phyloP scores from a whole-genome alignment of 225 moss, liverwort and hornwort genomes.

The Anthoceros angustus region DNA sequence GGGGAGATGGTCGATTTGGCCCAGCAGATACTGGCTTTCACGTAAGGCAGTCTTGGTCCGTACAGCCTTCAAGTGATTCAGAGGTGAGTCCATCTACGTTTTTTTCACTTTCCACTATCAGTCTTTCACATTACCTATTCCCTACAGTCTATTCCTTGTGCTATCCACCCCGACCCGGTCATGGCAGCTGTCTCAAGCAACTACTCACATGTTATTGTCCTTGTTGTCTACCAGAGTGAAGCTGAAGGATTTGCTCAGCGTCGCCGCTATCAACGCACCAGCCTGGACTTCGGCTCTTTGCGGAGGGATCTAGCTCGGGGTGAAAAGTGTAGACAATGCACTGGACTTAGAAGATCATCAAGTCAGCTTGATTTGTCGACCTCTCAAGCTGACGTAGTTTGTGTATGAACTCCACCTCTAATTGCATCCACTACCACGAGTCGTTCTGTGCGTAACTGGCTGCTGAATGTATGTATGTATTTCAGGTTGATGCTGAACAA shows the following conservation, averaged over 20 bases:
- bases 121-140: neutral
- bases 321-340: neutral
- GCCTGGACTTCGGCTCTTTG: slow-evolving; percentile 1
- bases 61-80: neutral
- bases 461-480: neutral
- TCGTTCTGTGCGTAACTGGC: neutral
- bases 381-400: slow-evolving; percentile 2
- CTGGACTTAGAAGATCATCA: neutral
- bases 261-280: slow-evolving; percentile 1
- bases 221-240: neutral
- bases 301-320: neutral
- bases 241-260: slow-evolving; percentile 1
- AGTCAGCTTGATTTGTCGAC: slow-evolving; percentile 5
- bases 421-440: neutral
- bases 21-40: neutral
- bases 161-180: too few species aligned
- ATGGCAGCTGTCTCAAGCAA: too few species aligned
- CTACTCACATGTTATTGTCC: neutral
- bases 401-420: slow-evolving; percentile 1
- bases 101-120: neutral
- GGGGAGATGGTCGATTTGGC: neutral
- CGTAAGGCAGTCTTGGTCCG: neutral
- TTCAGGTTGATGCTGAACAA: neutral
- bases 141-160: neutral
- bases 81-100: neutral